Percentiles rank a stretch among this genome's conserved stretches.
These are phyloP conservation scores for Cubamyces sp. DNA, from an alignment of 768 basidiomycete species.

Conservation along the genomic window DNA sequence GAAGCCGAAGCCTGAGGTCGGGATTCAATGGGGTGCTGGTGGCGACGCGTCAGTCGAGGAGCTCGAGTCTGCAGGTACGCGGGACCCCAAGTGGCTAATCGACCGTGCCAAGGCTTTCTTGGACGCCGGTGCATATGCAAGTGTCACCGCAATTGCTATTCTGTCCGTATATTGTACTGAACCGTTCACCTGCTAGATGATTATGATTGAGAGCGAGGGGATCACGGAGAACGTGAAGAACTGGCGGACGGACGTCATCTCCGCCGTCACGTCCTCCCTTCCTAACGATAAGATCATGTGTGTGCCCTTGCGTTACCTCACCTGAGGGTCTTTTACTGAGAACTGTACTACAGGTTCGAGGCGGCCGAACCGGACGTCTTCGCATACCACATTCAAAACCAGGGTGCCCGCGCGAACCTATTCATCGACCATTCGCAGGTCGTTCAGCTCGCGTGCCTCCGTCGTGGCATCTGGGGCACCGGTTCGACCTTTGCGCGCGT, in stretches of 20 bases:
- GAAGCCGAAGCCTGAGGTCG: conserved; percentile 50
- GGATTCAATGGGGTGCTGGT: conserved; percentile 51
- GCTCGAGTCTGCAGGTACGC: conserved; percentile 44
- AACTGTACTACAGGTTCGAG: conserved; percentile 38
- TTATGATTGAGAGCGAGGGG: conserved; percentile 52
- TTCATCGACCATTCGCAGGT: conserved; percentile 51
- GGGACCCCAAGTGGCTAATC: conserved; percentile 46
- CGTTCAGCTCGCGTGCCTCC: conserved; percentile 48
- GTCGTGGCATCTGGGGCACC: conserved; percentile 51
- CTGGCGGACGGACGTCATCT: conserved; percentile 49
- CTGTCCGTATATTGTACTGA: neutral
- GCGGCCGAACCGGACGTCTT: conserved; percentile 50
- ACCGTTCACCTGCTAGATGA: conserved; percentile 36
- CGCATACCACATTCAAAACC: conserved; percentile 49
- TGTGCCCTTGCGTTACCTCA: neutral
- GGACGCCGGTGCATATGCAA: conserved; percentile 42
- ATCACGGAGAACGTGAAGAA: conserved; percentile 50
- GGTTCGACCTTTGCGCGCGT: conserved; percentile 47
- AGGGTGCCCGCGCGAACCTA: conserved; percentile 45
- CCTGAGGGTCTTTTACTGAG: no score
- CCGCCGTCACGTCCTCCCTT: conserved; percentile 43
- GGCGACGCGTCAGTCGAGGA: conserved; percentile 45
- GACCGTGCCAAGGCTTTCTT: conserved; percentile 45
- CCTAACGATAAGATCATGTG: conserved; percentile 48
- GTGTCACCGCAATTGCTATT: neutral